phyloP scores from a whole-genome alignment of 352 stramenopile genomes.

The Phytophthora ramorum region DNA sequence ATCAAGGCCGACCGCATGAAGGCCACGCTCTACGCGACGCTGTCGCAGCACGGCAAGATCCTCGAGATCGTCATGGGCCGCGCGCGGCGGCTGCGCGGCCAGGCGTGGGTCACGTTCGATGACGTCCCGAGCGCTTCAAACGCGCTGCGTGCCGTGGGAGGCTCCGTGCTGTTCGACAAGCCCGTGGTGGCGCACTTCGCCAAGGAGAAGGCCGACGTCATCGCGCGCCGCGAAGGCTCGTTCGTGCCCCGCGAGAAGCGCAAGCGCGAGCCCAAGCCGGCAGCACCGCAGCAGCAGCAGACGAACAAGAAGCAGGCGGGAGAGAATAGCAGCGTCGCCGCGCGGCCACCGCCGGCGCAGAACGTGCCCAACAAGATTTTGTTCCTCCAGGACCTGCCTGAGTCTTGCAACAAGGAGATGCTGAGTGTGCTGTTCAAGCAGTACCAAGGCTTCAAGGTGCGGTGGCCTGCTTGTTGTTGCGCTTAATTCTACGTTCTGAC shows the following conservation, averaged over 20 bases:
- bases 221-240: constrained; percentile 70
- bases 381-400: constrained; percentile 93
- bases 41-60: constrained; percentile 94
- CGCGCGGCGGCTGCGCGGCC: constrained; percentile 83
- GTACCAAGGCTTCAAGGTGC: constrained; percentile 95
- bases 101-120: constrained; percentile 94
- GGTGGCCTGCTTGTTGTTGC: constrained; percentile 1
- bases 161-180: constrained; percentile 91
- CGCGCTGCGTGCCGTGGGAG: constrained; percentile 88
- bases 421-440: constrained; percentile 97
- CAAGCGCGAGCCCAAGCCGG: constrained; percentile 66
- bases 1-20: constrained; percentile 94
- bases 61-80: constrained; percentile 91
- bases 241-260: constrained; percentile 86
- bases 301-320: constrained; percentile 36
- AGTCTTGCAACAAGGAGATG: constrained; percentile 97
- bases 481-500: not conserved
- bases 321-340: constrained; percentile 38
- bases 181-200: constrained; percentile 83
- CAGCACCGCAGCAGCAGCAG: constrained; percentile 42
- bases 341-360: constrained; percentile 44
- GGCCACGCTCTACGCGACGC: constrained; percentile 88
- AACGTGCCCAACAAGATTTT: constrained; percentile 93
- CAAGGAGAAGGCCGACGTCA: constrained; percentile 87
- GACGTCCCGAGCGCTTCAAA: constrained; percentile 89